Base-by-base conservation (phyloP, 2,329 filamentous ascomycete species). In the Colletotrichum plurivorum region DNA sequence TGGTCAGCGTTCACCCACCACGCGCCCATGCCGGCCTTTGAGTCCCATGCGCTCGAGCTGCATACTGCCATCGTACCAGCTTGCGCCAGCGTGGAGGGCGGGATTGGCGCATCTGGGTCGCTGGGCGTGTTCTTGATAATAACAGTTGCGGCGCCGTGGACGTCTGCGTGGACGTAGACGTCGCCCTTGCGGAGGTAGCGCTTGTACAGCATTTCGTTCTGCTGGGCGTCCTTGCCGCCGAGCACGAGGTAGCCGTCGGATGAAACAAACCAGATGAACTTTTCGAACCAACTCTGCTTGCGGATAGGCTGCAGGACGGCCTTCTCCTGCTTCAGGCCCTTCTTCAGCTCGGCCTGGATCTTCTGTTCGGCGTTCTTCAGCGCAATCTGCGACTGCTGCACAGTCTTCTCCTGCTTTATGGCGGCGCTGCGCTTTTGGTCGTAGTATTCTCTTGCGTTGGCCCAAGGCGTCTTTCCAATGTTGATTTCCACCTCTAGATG, bases 1-100 rank as follows among this genome's bases (percentile, higher is more conserved):
- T 98, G 95, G 62, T 95, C 91, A 2, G 93, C 92, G 71, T 92
- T 90, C 0, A 97, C 95, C 96, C 96, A 99, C 92, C 94, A 99
- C 9, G 95, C 95, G 18, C 93, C 92, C 93, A 98, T 97, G 16
- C 94, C 90, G 9, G 95, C 95, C 79, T 99, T 99, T 1, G 93
- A 95, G 70, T 98, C 96, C 96, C 96, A 99, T 0, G 95, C 96
- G 65, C 86, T 92, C 1, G 94, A 98, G 9, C 93, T 93, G 71
- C 93, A 94, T 5, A 99, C 93, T 0, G 92, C 91, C 36, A 98
- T 82, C 52, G 91, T 92, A 0, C 96, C 96, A 4, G 96, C 96
- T 81, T 99, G 96, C 0, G 94, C 92, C 3, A 99, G 82, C 0
- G 96, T 98, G 2, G 94, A 93, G 0, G 96, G 96, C 3, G 96